Evolutionary conservation across 192 early-diverging fungal genomes (phyloP).

Genomic region (Glomus cerebriforme): DNA sequence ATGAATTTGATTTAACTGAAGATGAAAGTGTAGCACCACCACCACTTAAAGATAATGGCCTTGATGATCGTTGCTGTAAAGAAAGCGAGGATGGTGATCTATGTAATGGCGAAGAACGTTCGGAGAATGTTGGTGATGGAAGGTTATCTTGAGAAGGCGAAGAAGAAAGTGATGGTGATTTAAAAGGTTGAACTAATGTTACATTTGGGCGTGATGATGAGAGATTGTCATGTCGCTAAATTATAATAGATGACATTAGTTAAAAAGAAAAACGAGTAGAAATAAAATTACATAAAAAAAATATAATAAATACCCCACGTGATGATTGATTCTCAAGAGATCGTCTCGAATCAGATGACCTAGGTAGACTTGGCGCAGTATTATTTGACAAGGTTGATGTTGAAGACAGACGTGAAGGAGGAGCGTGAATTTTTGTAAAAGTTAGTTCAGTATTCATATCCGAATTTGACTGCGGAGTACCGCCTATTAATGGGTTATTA

Average conservation of each 20-base stretch:
- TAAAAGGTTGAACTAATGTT: constrained; percentile 40
- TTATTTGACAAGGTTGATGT: too few species aligned
- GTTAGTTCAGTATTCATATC: background rate
- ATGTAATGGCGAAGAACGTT: constrained; percentile 41
- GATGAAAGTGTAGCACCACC: constrained; percentile 38
- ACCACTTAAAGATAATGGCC: constrained; percentile 12
- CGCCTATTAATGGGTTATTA: background rate
- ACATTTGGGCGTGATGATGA: constrained; percentile 28
- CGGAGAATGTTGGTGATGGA: constrained; percentile 34
- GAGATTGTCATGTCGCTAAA: background rate
- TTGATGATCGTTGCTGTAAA: constrained; percentile 28
- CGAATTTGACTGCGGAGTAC: background rate
- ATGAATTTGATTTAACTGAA: constrained; percentile 40
- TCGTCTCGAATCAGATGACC: too few species aligned
- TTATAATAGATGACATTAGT: constrained; percentile 25
- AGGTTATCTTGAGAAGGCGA: constrained; percentile 33
- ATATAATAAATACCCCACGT: background rate
- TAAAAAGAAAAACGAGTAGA: constrained; percentile 35
- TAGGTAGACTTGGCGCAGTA: too few species aligned
- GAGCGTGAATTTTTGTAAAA: background rate
- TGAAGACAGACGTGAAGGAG: too few species aligned
- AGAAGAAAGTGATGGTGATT: constrained; percentile 43
- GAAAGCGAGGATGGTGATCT: constrained; percentile 38
- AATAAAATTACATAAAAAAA: constrained; percentile 3
- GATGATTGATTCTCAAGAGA: background rate